Conservation (phyloP, 2,329 filamentous ascomycete genomes). For the Metarhizium humberi region DNA sequence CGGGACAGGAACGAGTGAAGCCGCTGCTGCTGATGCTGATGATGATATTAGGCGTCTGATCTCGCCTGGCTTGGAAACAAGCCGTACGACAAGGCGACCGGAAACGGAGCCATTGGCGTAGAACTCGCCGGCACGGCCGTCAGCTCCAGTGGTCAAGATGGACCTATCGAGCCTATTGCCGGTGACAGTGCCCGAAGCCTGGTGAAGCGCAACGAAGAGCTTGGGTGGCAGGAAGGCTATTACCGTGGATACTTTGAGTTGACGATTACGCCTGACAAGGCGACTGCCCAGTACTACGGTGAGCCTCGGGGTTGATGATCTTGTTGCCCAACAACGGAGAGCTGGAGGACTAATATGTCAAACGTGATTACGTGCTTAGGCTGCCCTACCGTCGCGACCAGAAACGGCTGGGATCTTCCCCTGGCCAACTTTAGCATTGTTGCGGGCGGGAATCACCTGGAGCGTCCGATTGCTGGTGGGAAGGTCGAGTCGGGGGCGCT, state of each 20-base stretch:
- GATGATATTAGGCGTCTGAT: constrained; percentile 25
- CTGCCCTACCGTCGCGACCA: constrained; percentile 44
- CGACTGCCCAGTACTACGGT: constrained; percentile 58
- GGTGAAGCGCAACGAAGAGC: constrained; percentile 45
- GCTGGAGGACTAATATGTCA: too few species aligned
- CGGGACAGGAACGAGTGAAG: too few species aligned
- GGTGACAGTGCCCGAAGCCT: constrained; percentile 38
- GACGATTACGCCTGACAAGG: constrained; percentile 43
- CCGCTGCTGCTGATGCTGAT: constrained; percentile 13
- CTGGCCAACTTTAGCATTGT: constrained; percentile 63
- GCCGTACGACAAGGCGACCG: constrained; percentile 42
- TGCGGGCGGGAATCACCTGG: constrained; percentile 49
- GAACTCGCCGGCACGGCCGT: constrained; percentile 62
- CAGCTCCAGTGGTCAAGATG: constrained; percentile 47
- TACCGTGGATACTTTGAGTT: constrained; percentile 67
- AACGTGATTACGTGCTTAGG: constrained; percentile 9
- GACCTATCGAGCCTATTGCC: constrained; percentile 42
- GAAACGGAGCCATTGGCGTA: constrained; percentile 47
- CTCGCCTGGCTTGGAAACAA: constrained; percentile 47
- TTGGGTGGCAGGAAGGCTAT: constrained; percentile 66
- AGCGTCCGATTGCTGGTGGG: constrained; percentile 31
- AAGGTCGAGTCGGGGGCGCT: constrained; percentile 44
- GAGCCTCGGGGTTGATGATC: constrained; percentile 13
- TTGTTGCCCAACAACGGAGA: background rate
- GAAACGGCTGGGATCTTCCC: constrained; percentile 55